Conservation (phyloP, 2,329 filamentous ascomycete genomes). For the Neopestalotiopsis clavispora region DNA sequence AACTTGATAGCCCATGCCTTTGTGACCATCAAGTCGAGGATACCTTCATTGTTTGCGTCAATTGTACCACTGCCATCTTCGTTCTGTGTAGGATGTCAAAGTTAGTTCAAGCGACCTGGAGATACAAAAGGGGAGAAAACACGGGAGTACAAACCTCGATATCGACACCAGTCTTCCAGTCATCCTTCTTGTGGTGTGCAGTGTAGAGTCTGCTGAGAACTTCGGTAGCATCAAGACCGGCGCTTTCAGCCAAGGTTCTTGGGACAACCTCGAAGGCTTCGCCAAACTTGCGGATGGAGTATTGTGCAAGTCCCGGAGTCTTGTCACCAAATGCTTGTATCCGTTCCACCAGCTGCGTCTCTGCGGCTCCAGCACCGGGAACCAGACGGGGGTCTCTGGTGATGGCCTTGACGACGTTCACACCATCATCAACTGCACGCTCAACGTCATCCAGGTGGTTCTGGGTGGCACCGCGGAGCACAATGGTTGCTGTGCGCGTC, state of each 20-base stretch:
- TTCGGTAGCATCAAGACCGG: conserved; percentile 96
- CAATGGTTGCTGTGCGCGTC: conserved; percentile 91
- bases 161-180: conserved; percentile 92
- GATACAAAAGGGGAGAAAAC: not conserved
- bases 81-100: conserved; percentile 52
- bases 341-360: conserved; percentile 91
- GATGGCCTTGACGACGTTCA: conserved; percentile 98
- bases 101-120: conserved; percentile 24
- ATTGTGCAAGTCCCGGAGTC: conserved; percentile 90
- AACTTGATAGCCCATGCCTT: conserved; percentile 98
- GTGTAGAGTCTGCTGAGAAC: conserved; percentile 91
- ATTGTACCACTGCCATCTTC: conserved; percentile 79
- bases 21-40: conserved; percentile 87
- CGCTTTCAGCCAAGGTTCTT: conserved; percentile 90
- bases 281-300: conserved; percentile 96
- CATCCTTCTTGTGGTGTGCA: conserved; percentile 85
- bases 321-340: conserved; percentile 90
- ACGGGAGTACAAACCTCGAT: conserved; percentile 66
- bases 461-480: conserved; percentile 93
- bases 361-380: conserved; percentile 91
- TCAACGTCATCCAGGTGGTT: conserved; percentile 98
- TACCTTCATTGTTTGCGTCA: conserved; percentile 85
- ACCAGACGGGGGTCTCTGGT: conserved; percentile 91
- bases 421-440: conserved; percentile 94
- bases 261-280: conserved; percentile 98